Conservation (phyloP, 2,329 filamentous ascomycete species). For the Pochonia chlamydosporia region DNA sequence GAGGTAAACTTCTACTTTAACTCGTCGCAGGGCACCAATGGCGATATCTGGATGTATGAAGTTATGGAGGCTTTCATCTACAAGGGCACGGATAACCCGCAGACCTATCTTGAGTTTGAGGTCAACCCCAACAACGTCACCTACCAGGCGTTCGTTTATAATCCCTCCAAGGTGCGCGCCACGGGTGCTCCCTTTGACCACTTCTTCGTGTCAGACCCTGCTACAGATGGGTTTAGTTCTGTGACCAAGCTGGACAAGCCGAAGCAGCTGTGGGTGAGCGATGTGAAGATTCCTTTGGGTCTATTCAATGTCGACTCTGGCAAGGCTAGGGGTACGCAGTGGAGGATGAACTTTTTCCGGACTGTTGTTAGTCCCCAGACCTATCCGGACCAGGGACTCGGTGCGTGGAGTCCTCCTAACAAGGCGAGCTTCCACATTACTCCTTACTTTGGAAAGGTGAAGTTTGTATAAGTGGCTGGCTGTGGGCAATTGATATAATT, state of each 20-base stretch:
- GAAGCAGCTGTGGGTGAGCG: constrained; percentile 33
- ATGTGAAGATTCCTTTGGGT: constrained; percentile 36
- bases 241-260: constrained; percentile 31
- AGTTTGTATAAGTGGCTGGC: constrained; percentile 27
- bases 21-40: constrained; percentile 35
- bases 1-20: constrained; percentile 44
- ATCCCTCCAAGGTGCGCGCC: constrained; percentile 39
- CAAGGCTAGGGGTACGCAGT: constrained; percentile 34
- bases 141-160: constrained; percentile 46
- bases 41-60: constrained; percentile 42
- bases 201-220: constrained; percentile 33
- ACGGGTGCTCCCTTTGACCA: constrained; percentile 36
- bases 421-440: constrained; percentile 43
- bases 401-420: constrained; percentile 40
- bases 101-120: constrained; percentile 46
- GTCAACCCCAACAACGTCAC: constrained; percentile 45
- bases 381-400: constrained; percentile 37
- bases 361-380: constrained; percentile 36
- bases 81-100: constrained; percentile 37
- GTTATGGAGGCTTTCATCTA: constrained; percentile 46
- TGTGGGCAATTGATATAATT: too few relatives aligned
- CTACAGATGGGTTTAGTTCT: constrained; percentile 34
- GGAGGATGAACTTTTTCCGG: constrained; percentile 49
- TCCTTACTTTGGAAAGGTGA: constrained; percentile 36
- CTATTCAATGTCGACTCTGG: constrained; percentile 43